A percentile compares a stretch with the other conserved stretches of the same genome.
Evolutionary conservation across 345 rosid species (phyloP).

Genomic region (Euphorbia pulcherrima): DNA sequence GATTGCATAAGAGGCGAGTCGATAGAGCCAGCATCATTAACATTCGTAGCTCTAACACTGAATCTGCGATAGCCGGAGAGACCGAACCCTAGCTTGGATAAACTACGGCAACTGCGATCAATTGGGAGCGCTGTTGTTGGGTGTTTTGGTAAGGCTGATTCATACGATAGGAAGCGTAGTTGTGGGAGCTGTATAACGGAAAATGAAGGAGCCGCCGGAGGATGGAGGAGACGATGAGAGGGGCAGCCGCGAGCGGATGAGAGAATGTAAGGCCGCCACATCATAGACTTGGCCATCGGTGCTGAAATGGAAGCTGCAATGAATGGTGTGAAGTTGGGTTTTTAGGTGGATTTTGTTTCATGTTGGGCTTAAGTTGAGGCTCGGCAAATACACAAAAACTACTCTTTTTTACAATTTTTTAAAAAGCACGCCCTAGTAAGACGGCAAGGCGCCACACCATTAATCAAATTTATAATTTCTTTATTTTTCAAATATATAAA

Average conservation of each 20-base stretch:
- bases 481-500: too few relatives aligned
- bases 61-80: conserved; percentile 33
- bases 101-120: not conserved
- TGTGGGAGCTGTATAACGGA: conserved; percentile 1
- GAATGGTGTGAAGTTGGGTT: not conserved
- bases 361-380: not conserved
- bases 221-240: conserved; percentile 1
- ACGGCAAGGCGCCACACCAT: too few relatives aligned
- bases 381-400: too few relatives aligned
- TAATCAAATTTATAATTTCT: too few relatives aligned
- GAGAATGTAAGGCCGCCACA: conserved; percentile 19
- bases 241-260: conserved; percentile 8
- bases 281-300: conserved; percentile 17
- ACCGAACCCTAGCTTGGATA: conserved; percentile 33
- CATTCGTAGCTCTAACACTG: conserved; percentile 51
- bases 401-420: too few relatives aligned
- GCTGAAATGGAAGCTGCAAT: not conserved
- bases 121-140: conserved; percentile 22
- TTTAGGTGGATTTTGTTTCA: not conserved
- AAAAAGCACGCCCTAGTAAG: too few relatives aligned
- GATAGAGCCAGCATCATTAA: conserved; percentile 80
- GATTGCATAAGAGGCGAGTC: conserved; percentile 84
- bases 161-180: conserved; percentile 3
- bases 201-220: conserved; percentile 2
- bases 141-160: not conserved